Base-by-base conservation (phyloP, 2,329 filamentous ascomycete species). In the Penicillium corylophilum region DNA sequence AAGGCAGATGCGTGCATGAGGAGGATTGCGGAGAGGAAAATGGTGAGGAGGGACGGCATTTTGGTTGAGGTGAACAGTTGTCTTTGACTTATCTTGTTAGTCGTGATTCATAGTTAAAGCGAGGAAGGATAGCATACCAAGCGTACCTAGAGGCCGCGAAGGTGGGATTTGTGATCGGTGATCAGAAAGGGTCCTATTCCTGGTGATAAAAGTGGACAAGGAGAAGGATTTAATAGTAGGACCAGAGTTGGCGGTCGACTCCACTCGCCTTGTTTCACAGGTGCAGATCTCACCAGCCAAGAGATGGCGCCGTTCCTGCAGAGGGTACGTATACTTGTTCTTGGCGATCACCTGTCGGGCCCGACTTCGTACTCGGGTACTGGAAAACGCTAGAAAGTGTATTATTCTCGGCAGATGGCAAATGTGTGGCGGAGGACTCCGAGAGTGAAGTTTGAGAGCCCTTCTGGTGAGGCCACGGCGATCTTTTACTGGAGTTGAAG, bases 1-100 rank as follows among this genome's bases (percentile, higher is more conserved):
- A 61, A 58, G 26, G 61, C 58, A 2, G 53, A 36, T 44, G 54
- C 40, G 29, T 46, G 45, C 16, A 51, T 40, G 35, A 57, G 38
- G 36, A 62, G 28, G 20, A 31, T 9, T 16, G 33, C 12, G 7
- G 38, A 8, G 9, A 31, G 36, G 28, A 45, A 7, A 13, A 41
- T 8, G 39, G 15, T 15, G 13, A 26, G 8, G 39, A 41, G 15
- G 22, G 39, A 41, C 5, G 13, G 22, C 39, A 41, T 41, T n/a
- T n/a, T n/a, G 20, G 15, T 41, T 22, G 22, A 8, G 2, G n/a
- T 41, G 12, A 41, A 41, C 39, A 22, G 16, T 22, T 26, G 39
- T 26, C 20, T 41, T 10, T 40, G 22, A 6, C 3, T 6, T 15
- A 9, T n/a, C 3, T 6, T 15, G n/a, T 41, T 26, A 41, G 39